Conservation (phyloP, 1,284 basidiomycete genomes). For the Malassezia nana region DNA sequence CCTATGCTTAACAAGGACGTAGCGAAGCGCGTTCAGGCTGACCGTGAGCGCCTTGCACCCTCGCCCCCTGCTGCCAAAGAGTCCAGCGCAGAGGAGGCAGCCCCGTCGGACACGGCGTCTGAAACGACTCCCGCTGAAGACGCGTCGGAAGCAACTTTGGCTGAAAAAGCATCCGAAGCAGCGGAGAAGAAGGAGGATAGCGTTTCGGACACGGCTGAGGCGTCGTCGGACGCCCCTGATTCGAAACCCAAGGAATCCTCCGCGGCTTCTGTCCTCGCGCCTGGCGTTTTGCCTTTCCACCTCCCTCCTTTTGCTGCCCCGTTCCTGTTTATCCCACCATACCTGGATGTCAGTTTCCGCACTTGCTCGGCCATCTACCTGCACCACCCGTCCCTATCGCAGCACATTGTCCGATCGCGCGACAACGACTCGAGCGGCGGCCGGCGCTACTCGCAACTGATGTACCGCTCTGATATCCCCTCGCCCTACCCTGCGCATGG, state of each 20-base stretch:
- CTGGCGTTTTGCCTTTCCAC: conserved; percentile 55
- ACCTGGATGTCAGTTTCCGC: conserved; percentile 78
- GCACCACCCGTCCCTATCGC: conserved; percentile 86
- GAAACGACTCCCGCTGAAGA: background rate
- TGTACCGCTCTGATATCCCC: conserved; percentile 38
- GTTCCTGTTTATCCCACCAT: conserved; percentile 88
- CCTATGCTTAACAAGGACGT: conserved; percentile 54
- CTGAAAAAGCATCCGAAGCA: too few species aligned
- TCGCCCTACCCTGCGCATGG: conserved; percentile 40
- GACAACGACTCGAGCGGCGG: conserved; percentile 52
- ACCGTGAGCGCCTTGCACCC: conserved; percentile 5
- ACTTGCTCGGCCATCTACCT: conserved; percentile 90
- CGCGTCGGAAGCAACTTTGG: background rate
- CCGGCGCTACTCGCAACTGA: conserved; percentile 7
- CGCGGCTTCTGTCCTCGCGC: conserved; percentile 24
- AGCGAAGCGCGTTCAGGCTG: conserved; percentile 23
- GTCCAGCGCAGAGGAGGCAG: conserved; percentile 1
- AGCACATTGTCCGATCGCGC: conserved; percentile 50
- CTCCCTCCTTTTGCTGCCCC: conserved; percentile 80
- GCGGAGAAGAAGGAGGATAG: too few species aligned
- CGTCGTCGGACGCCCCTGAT: too few species aligned
- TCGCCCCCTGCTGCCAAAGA: background rate
- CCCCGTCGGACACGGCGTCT: background rate
- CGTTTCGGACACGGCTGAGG: background rate
- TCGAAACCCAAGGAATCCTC: background rate